Evolutionary conservation across 2,329 filamentous ascomycete species (phyloP).

Genomic region (Talaromyces sp.): DNA sequence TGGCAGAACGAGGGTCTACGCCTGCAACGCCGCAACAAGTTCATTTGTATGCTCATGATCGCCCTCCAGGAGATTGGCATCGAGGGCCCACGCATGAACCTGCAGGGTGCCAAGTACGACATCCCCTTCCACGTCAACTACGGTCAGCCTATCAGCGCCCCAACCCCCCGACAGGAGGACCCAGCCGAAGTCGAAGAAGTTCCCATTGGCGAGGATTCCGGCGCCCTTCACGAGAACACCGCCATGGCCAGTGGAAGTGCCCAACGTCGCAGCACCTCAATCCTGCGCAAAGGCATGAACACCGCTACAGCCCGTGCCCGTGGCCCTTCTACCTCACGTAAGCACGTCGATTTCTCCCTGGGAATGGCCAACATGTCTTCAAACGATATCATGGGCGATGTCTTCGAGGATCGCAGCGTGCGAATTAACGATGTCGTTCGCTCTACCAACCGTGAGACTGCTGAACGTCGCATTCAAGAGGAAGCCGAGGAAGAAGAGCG

Average conservation of each 20-base stretch:
- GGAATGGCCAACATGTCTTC: constrained; percentile 64
- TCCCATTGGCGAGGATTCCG: constrained; percentile 20
- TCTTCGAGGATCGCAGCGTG: constrained; percentile 60
- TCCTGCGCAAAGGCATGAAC: constrained; percentile 56
- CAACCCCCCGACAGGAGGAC: constrained; percentile 49
- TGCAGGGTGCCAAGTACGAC: constrained; percentile 67
- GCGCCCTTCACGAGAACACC: constrained; percentile 33
- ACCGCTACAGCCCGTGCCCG: constrained; percentile 51
- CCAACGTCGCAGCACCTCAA: constrained; percentile 52
- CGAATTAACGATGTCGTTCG: constrained; percentile 47
- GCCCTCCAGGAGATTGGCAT: constrained; percentile 82
- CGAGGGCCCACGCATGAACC: constrained; percentile 76
- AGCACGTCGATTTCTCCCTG: constrained; percentile 70
- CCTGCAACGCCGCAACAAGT: constrained; percentile 88
- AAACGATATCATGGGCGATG: constrained; percentile 64
- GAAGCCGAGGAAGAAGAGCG: constrained; percentile 36
- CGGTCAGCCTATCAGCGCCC: constrained; percentile 49
- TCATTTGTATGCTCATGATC: constrained; percentile 87
- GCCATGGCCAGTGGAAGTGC: constrained; percentile 30
- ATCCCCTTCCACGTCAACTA: constrained; percentile 68
- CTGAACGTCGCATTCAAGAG: constrained; percentile 43
- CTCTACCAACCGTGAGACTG: constrained; percentile 42
- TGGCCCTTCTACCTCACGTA: constrained; percentile 63
- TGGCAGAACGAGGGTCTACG: constrained; percentile 94
- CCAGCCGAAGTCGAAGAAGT: constrained; percentile 43